A percentile compares a stretch with the other conserved stretches of the same genome.
Evolutionary conservation across 352 stramenopile genomes (phyloP).

Genomic region (Phytophthora tentaculata): DNA sequence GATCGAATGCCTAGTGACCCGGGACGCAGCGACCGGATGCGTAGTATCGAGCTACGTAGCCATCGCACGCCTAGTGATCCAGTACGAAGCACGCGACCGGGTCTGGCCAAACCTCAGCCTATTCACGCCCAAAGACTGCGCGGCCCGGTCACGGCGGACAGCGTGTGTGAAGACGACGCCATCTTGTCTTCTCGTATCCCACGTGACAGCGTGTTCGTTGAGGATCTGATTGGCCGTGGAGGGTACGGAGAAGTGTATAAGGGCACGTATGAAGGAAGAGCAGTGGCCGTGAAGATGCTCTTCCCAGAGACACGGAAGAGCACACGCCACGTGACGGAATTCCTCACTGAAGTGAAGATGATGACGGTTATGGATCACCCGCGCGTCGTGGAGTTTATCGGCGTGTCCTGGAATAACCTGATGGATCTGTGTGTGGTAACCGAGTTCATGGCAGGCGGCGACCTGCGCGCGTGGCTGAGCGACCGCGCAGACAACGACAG

Average conservation of each 20-base stretch:
- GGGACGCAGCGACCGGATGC: slow-evolving; percentile 15
- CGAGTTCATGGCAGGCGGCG: slow-evolving; percentile 68
- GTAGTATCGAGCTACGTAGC: slow-evolving; percentile 10
- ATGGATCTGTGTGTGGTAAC: slow-evolving; percentile 64
- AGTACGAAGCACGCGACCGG: slow-evolving; percentile 13
- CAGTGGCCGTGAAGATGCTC: slow-evolving; percentile 61
- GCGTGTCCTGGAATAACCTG: slow-evolving; percentile 63
- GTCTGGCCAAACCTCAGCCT: slow-evolving; percentile 8
- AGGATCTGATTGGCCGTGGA: slow-evolving; percentile 51
- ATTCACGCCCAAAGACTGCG: slow-evolving; percentile 31
- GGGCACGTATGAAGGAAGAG: slow-evolving; percentile 39
- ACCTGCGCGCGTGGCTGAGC: slow-evolving; percentile 52
- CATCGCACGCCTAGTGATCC: slow-evolving; percentile 20
- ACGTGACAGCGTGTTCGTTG: slow-evolving; percentile 44
- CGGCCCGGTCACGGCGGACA: slow-evolving; percentile 37
- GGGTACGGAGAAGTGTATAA: slow-evolving; percentile 66
- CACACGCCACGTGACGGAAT: slow-evolving; percentile 46
- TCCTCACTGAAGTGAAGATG: slow-evolving; percentile 62
- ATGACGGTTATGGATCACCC: slow-evolving; percentile 52
- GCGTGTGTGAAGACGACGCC: slow-evolving; percentile 52
- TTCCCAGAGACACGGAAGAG: slow-evolving; percentile 50
- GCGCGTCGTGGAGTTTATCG: slow-evolving; percentile 58
- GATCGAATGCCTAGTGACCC: slow-evolving; percentile 16
- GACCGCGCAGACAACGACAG: slow-evolving; percentile 30
- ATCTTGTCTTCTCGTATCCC: slow-evolving; percentile 52